Evolutionary conservation across 202 grass and related monocot genomes (phyloP).

Genomic region (Schoenoplectus triqueter): DNA sequence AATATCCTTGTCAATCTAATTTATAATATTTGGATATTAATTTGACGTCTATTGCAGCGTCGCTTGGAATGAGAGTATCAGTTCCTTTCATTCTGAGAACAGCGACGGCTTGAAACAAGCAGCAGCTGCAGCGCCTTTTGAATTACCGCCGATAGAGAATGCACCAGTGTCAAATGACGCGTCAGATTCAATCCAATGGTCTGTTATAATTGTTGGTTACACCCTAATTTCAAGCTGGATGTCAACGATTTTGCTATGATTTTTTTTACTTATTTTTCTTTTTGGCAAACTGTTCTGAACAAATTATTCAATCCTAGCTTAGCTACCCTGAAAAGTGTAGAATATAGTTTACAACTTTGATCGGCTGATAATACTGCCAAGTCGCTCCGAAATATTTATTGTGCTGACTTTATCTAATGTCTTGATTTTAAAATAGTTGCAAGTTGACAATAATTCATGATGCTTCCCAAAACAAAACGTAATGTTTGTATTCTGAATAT

Average conservation of each 20-base stretch:
- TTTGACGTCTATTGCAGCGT: constrained; percentile 50
- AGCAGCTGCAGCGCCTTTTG: constrained; percentile 21
- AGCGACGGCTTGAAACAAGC: constrained; percentile 31
- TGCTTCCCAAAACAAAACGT: too few species aligned
- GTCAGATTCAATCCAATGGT: not conserved
- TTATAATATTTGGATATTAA: too few species aligned
- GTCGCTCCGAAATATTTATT: not conserved
- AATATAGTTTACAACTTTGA: constrained; percentile 13
- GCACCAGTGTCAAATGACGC: not conserved
- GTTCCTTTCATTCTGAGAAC: constrained; percentile 42
- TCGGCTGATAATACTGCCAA: not conserved
- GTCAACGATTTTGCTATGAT: not conserved
- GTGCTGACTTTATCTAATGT: too few species aligned
- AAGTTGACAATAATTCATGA: too few species aligned
- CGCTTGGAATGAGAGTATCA: constrained; percentile 49
- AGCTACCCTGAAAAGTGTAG: constrained; percentile 7
- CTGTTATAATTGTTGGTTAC: not conserved
- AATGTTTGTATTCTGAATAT: not conserved
- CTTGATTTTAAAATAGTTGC: too few species aligned
- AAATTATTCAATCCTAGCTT: not conserved
- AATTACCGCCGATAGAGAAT: constrained; percentile 30
- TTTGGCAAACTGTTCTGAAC: not conserved
- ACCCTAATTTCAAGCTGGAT: not conserved
- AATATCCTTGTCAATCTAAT: too few species aligned
- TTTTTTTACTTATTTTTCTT: not conserved